Percentiles rank a stretch among this genome's conserved stretches.
Evolutionary conservation across 495 filamentous ascomycete species (phyloP).

Genomic region (Tetracladium marchalianum): DNA sequence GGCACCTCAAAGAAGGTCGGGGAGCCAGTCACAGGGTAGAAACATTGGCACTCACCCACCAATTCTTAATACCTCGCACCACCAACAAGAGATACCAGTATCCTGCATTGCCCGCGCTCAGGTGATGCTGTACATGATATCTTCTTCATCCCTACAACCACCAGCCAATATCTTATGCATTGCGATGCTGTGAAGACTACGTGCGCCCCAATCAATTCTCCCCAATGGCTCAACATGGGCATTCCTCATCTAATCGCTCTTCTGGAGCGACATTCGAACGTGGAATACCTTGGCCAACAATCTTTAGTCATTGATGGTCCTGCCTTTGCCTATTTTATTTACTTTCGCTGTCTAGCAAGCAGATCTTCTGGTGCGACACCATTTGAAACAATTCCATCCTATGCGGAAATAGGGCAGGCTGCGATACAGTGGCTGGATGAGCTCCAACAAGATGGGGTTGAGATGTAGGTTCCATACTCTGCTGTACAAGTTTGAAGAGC

Average conservation of each 20-base stretch:
- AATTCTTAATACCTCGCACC: no score
- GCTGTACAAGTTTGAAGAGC: no score
- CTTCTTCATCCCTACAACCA: no score
- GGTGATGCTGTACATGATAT: no score
- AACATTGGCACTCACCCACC: no score
- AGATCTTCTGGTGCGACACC: constrained; percentile 25
- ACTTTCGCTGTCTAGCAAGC: constrained; percentile 38
- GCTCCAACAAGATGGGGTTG: constrained; percentile 38
- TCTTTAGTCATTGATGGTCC: constrained; percentile 66
- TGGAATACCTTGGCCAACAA: constrained; percentile 30
- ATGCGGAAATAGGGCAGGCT: constrained; percentile 46
- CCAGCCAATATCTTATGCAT: no score
- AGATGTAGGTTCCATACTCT: constrained; percentile 42
- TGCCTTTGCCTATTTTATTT: constrained; percentile 61
- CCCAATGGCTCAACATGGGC: constrained; percentile 44
- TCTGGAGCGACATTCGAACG: constrained; percentile 46
- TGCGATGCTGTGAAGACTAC: no score
- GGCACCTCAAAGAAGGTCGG: no score
- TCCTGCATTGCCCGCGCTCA: no score
- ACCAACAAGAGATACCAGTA: no score
- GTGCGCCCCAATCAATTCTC: neutral
- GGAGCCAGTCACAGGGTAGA: no score
- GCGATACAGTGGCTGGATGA: constrained; percentile 51
- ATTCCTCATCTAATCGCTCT: constrained; percentile 52
- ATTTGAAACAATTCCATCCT: constrained; percentile 48